phyloP scores from a whole-genome alignment of 129 eudicot genomes.

The Chrysanthemum seticuspe region DNA sequence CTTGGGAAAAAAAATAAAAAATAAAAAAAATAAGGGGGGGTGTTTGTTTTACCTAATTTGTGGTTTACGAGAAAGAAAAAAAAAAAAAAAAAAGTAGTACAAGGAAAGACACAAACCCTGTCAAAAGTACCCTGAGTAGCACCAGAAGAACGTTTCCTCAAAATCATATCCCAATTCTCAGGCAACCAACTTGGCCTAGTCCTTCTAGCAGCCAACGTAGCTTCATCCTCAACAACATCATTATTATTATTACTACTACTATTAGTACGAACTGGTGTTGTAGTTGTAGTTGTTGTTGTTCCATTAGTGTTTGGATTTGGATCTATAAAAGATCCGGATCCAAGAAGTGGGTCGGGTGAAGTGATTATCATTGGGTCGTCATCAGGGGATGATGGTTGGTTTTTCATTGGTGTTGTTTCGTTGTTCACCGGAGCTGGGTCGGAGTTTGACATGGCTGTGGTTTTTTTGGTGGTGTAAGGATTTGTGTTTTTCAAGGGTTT shows the following conservation, averaged over 20 bases:
- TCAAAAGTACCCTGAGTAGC: conserved; percentile 41
- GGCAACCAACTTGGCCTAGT: conserved; percentile 37
- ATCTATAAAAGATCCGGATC: conserved; percentile 36
- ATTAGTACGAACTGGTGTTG: neutral
- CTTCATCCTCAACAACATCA: neutral
- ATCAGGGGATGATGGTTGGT: conserved; percentile 16
- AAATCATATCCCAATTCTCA: conserved; percentile 24
- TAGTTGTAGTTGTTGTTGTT: neutral
- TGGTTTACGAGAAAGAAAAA: no score
- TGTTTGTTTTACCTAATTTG: no score
- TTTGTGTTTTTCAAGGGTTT: no score
- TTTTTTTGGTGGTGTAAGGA: no score
- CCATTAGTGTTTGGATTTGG: conserved; percentile 20
- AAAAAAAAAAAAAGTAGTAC: neutral
- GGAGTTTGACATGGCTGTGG: conserved; percentile 25
- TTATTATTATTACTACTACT: neutral
- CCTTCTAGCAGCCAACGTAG: conserved; percentile 15
- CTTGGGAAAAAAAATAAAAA: no score
- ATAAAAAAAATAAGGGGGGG: no score
- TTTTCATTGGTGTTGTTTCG: conserved; percentile 21
- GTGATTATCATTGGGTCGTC: neutral
- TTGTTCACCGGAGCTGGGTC: conserved; percentile 19
- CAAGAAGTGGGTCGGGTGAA: conserved; percentile 36
- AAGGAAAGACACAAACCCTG: conserved; percentile 19
- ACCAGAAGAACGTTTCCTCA: conserved; percentile 37